Evolutionary conservation across 306 rosid species (phyloP), one percentile per base, ranked within the genome.

Genomic region (Prosopis cineraria): DNA sequence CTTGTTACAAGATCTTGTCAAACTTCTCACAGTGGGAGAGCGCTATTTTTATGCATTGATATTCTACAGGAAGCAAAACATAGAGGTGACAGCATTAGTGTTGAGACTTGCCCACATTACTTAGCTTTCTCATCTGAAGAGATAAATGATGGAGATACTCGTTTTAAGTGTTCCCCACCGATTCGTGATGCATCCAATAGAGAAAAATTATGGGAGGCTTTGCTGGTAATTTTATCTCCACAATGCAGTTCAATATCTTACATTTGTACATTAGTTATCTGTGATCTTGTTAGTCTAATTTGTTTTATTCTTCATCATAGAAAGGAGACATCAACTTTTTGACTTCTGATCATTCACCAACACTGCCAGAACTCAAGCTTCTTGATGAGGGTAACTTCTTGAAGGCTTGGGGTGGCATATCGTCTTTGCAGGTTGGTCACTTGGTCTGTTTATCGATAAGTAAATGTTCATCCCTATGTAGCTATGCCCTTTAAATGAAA

Each of bases 341-440:
- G 55, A 92, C 86, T 64, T 89, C 98, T 70, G 98, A 95, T 82
- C 98, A 95, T 82, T 95, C 98, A 41, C 98, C 98, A 8, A 88
- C 98, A 5, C 64, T 78, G n/a, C 98, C 98, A 36, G 79, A 92
- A 73, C 98, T 91, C 77, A 95, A 95, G 93, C 96, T 86, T 68
- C 90, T 87, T 56, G 81, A 91, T 37, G 90, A 88, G 69, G 98
- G 98, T 33, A 84, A 95, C 83, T 91, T 95, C 81, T 82, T 95
- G 80, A 95, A 14, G 86, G 98, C 98, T 24, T 95, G 98, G 98
- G 98, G 98, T 64, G 98, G 98, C 76, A 82, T 95, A 79, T 95
- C 98, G 1, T 83, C 96, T 76, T 79, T 95, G 86, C 95, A 94
- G 98, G 98, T 92, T 78, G 24, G 83, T 45, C 72, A 40, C 41